These are phyloP conservation scores for Amanita brunnescens DNA, from an alignment of 768 basidiomycete species.

Conservation along the genomic window DNA sequence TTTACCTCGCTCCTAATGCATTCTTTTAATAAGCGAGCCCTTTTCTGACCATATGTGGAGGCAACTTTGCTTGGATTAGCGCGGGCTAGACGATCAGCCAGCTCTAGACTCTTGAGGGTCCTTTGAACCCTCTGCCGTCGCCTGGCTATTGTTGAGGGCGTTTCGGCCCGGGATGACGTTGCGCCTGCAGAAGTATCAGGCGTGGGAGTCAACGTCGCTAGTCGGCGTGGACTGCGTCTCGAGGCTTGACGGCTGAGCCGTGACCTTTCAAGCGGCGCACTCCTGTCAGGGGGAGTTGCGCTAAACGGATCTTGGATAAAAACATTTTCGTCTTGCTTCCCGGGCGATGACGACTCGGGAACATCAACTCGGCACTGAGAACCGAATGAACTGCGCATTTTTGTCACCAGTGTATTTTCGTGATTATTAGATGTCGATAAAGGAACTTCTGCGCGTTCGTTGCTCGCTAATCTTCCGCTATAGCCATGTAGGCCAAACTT, in stretches of 20 bases:
- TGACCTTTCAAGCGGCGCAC: background rate
- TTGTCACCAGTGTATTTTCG: background rate
- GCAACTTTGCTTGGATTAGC: constrained; percentile 36
- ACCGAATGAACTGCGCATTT: background rate
- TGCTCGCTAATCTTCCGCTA: background rate
- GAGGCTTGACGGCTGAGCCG: background rate
- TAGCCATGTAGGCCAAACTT: background rate
- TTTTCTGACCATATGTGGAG: constrained; percentile 20
- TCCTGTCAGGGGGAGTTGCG: background rate
- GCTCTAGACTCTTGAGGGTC: background rate
- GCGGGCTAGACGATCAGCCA: constrained; percentile 28
- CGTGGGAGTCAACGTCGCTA: background rate
- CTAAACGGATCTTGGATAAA: background rate
- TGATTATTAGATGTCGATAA: background rate
- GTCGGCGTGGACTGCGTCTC: background rate
- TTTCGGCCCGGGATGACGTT: background rate
- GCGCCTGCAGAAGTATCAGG: background rate
- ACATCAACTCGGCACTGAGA: background rate
- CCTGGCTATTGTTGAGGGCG: background rate
- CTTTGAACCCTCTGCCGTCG: background rate
- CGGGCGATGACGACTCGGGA: background rate
- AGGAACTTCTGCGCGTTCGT: background rate
- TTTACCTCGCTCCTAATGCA: constrained; percentile 7
- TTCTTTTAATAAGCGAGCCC: constrained; percentile 15
- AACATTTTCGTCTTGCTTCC: background rate